phyloP scores from a whole-genome alignment of 1,139 yeast species.

The Lipomyces yarrowii region DNA sequence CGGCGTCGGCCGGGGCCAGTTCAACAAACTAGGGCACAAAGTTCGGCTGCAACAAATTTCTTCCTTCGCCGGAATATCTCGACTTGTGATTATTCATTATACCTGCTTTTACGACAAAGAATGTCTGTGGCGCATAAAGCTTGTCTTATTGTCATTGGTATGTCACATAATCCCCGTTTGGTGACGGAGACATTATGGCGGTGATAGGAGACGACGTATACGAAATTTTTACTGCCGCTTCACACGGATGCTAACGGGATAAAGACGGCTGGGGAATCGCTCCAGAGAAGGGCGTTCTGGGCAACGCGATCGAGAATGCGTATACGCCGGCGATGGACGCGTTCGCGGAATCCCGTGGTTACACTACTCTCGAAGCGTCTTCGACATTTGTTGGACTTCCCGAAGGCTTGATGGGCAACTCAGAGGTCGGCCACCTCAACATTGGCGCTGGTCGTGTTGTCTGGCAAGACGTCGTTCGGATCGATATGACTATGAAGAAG shows the following conservation, averaged over 20 bases:
- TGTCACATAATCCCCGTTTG: conserved; percentile 3
- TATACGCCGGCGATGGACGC: conserved; percentile 32
- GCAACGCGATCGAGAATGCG: conserved; percentile 33
- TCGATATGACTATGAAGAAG: conserved; percentile 31
- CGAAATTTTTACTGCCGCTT: too few species aligned
- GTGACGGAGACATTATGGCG: background rate
- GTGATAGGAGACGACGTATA: background rate
- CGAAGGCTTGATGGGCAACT: conserved; percentile 35
- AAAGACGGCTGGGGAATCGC: conserved; percentile 34
- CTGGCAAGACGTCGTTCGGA: conserved; percentile 35
- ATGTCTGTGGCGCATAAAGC: conserved; percentile 24
- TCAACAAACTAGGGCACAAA: too few species aligned
- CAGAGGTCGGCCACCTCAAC: conserved; percentile 35
- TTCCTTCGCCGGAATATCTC: background rate
- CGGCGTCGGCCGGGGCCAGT: too few species aligned
- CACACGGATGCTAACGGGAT: background rate
- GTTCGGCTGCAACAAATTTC: background rate
- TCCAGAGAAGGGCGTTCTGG: conserved; percentile 27
- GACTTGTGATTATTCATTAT: background rate
- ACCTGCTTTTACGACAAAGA: background rate
- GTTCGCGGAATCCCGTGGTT: conserved; percentile 25
- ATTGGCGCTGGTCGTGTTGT: conserved; percentile 35
- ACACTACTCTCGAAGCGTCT: conserved; percentile 32
- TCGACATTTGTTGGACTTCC: conserved; percentile 34
- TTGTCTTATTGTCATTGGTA: conserved; percentile 31